These are phyloP conservation scores for Pleurotus platypus DNA, from an alignment of 768 basidiomycete species.

Conservation along the genomic window DNA sequence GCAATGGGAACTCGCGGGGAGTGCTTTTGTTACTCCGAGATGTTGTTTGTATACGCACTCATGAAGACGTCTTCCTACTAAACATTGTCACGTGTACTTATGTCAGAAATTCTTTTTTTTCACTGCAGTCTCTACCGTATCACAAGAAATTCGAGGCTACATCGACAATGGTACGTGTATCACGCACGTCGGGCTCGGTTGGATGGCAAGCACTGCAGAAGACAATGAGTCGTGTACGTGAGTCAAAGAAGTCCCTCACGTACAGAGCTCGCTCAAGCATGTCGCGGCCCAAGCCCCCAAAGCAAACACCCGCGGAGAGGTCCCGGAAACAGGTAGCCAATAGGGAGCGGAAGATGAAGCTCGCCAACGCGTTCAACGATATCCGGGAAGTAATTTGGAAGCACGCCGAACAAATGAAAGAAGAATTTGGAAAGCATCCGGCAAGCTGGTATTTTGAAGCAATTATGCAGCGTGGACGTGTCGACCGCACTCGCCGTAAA, in stretches of 20 bases:
- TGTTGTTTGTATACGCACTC: not conserved
- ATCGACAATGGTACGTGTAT: too few relatives aligned
- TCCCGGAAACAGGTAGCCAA: not conserved
- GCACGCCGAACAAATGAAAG: not conserved
- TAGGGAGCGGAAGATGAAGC: not conserved
- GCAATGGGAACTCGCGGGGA: not conserved
- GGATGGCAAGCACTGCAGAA: too few relatives aligned
- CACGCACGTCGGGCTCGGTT: too few relatives aligned
- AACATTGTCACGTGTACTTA: too few relatives aligned
- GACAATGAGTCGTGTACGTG: too few relatives aligned
- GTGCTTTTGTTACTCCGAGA: not conserved
- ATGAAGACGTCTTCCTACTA: not conserved
- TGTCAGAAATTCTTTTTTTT: too few relatives aligned
- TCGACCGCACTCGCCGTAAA: not conserved
- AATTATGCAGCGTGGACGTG: not conserved
- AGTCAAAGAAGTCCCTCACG: too few relatives aligned
- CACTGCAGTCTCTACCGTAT: too few relatives aligned
- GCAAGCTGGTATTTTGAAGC: not conserved
- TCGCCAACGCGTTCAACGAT: not conserved
- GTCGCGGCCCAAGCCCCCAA: too few relatives aligned
- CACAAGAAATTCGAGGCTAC: too few relatives aligned
- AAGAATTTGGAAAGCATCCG: constrained; percentile 2
- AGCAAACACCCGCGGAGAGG: too few relatives aligned
- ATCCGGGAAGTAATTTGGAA: not conserved
- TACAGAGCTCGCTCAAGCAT: too few relatives aligned